Percentiles rank a stretch among this genome's conserved stretches.
Conservation (phyloP, 2,329 filamentous ascomycete genomes). For the Clarireedia hainanense region DNA sequence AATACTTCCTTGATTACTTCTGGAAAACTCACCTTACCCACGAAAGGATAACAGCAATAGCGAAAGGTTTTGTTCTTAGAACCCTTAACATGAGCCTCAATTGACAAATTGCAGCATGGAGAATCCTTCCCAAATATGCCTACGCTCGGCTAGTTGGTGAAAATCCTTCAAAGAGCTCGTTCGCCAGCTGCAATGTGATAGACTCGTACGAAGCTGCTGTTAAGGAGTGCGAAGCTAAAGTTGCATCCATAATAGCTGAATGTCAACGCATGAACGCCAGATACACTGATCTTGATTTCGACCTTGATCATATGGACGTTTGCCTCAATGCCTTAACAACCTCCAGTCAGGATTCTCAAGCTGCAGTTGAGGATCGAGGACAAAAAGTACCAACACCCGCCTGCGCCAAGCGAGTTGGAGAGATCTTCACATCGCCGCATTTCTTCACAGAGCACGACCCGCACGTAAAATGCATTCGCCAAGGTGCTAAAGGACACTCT, state of each 20-base stretch:
- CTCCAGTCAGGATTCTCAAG: background rate
- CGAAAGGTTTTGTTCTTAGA: background rate
- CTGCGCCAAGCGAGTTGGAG: slow-evolving; percentile 53
- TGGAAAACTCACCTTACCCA: background rate
- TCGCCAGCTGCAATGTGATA: slow-evolving; percentile 24
- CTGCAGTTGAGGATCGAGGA: background rate
- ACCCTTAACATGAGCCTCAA: background rate
- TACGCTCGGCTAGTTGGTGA: background rate
- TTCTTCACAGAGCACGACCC: slow-evolving; percentile 64
- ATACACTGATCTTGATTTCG: slow-evolving; percentile 74
- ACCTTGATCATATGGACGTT: slow-evolving; percentile 49
- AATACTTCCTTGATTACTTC: background rate
- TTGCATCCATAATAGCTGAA: slow-evolving; percentile 48
- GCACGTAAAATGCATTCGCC: slow-evolving; percentile 64
- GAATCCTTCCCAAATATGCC: slow-evolving; percentile 3
- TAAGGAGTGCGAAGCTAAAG: slow-evolving; percentile 57
- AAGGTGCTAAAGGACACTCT: slow-evolving; percentile 73
- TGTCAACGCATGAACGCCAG: slow-evolving; percentile 72
- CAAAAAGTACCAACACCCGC: slow-evolving; percentile 13
- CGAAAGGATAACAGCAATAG: background rate
- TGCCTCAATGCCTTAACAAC: slow-evolving; percentile 11
- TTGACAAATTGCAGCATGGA: background rate
- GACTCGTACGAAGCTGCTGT: slow-evolving; percentile 65
- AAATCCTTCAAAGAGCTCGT: background rate
- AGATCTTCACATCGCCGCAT: slow-evolving; percentile 66